Conservation (phyloP, 2,329 filamentous ascomycete genomes). For the Lachnellula cervina region DNA sequence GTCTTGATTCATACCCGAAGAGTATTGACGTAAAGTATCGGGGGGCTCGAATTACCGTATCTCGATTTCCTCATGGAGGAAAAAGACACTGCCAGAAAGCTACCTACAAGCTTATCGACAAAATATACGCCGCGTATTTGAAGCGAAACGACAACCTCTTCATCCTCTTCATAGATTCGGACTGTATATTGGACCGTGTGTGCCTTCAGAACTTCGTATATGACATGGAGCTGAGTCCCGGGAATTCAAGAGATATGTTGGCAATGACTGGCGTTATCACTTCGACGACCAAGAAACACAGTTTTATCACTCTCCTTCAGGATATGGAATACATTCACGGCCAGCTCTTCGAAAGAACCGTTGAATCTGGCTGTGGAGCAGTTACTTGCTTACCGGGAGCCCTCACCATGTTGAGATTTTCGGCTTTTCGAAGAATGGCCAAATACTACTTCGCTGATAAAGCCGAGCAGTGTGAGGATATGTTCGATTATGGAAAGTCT, state of each 20-base stretch:
- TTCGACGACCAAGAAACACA: constrained; percentile 83
- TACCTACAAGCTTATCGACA: constrained; percentile 90
- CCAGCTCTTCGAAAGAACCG: constrained; percentile 90
- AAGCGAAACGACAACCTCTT: constrained; percentile 88
- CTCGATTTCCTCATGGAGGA: constrained; percentile 86
- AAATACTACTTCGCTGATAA: constrained; percentile 99
- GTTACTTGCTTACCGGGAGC: constrained; percentile 94
- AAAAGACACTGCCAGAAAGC: constrained; percentile 92
- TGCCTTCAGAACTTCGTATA: constrained; percentile 98
- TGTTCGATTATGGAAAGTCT: constrained; percentile 95
- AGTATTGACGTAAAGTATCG: constrained; percentile 89
- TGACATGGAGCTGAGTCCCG: constrained; percentile 96
- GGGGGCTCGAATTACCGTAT: constrained; percentile 79
- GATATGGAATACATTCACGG: constrained; percentile 99
- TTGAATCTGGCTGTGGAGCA: constrained; percentile 88
- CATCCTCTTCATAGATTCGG: constrained; percentile 94
- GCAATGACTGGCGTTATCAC: constrained; percentile 98
- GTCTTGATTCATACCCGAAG: constrained; percentile 72
- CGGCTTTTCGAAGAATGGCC: constrained; percentile 92
- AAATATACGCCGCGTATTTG: constrained; percentile 82
- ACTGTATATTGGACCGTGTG: constrained; percentile 86
- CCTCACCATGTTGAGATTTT: constrained; percentile 93
- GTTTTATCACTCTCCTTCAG: constrained; percentile 85
- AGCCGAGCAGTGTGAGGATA: constrained; percentile 87
- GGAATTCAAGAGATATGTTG: constrained; percentile 86